Conservation (phyloP, 495 filamentous ascomycete species). For the Penicillium maclennaniae region DNA sequence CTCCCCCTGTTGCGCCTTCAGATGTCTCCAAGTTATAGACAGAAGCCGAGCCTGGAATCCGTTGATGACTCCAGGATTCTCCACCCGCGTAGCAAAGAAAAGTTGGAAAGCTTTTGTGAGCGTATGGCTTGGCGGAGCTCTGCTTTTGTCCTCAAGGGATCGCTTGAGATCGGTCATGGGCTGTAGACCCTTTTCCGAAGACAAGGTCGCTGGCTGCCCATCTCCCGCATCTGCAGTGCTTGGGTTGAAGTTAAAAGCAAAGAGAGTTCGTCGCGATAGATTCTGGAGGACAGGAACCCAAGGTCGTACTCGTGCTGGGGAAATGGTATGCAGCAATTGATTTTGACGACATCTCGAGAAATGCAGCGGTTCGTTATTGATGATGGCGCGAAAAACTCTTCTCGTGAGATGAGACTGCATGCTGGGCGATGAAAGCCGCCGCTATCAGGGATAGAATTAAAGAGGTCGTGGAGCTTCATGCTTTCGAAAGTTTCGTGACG, state of each 20-base stretch:
- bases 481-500: constrained; percentile 15
- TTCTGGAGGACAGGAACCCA: constrained; percentile 13
- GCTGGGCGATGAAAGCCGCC: constrained; percentile 12
- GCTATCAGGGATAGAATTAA: background rate
- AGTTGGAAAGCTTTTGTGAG: constrained; percentile 58
- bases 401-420: constrained; percentile 85
- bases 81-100: constrained; percentile 58
- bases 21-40: constrained; percentile 54
- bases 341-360: constrained; percentile 39
- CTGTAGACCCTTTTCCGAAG: constrained; percentile 40
- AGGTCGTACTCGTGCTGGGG: constrained; percentile 24
- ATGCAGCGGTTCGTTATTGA: constrained; percentile 59
- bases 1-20: constrained; percentile 40
- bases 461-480: background rate
- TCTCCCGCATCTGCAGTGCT: constrained; percentile 11
- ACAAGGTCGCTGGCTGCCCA: constrained; percentile 23
- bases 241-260: constrained; percentile 30
- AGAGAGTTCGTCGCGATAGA: constrained; percentile 32
- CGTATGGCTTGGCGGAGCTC: constrained; percentile 56
- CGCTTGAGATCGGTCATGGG: constrained; percentile 42
- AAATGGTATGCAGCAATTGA: constrained; percentile 34
- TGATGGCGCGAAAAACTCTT: constrained; percentile 65
- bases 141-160: constrained; percentile 31
- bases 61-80: constrained; percentile 49
- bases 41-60: constrained; percentile 61